Conservation (phyloP, 345 rosid genomes). For the Eucalyptus regnans region DNA sequence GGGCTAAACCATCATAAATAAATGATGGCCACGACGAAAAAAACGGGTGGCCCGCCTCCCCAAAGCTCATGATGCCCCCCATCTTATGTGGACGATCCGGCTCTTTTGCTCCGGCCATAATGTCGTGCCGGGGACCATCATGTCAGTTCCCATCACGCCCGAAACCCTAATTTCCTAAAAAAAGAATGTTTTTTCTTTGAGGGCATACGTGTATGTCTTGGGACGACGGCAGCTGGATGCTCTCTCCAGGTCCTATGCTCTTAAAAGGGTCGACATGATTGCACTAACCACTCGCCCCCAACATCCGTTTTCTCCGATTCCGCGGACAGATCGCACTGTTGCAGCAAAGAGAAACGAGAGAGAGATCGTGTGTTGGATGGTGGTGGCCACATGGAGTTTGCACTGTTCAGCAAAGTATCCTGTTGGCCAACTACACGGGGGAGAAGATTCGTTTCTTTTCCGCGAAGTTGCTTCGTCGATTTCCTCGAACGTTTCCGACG, state of each 20-base stretch:
- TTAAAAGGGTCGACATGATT: background rate
- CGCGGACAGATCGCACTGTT: background rate
- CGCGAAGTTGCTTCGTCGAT: background rate
- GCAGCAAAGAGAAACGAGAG: background rate
- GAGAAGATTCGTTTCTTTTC: background rate
- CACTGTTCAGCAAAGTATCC: background rate
- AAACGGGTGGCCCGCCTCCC: background rate
- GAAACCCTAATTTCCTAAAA: background rate
- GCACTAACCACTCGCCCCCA: background rate
- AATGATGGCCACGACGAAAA: background rate
- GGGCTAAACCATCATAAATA: background rate
- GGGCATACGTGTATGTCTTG: background rate
- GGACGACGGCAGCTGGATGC: background rate
- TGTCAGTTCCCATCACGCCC: background rate
- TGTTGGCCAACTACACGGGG: background rate
- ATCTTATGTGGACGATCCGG: background rate
- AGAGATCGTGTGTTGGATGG: background rate
- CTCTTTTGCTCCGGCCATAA: background rate
- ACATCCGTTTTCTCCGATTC: background rate
- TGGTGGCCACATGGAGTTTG: background rate
- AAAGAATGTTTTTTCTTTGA: background rate
- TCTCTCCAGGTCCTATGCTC: background rate
- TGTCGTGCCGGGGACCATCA: background rate
- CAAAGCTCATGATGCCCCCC: background rate
- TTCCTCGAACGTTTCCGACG: background rate